Evolutionary conservation across 2,329 filamentous ascomycete species (phyloP).

Genomic region (Aspergillus floridensis): DNA sequence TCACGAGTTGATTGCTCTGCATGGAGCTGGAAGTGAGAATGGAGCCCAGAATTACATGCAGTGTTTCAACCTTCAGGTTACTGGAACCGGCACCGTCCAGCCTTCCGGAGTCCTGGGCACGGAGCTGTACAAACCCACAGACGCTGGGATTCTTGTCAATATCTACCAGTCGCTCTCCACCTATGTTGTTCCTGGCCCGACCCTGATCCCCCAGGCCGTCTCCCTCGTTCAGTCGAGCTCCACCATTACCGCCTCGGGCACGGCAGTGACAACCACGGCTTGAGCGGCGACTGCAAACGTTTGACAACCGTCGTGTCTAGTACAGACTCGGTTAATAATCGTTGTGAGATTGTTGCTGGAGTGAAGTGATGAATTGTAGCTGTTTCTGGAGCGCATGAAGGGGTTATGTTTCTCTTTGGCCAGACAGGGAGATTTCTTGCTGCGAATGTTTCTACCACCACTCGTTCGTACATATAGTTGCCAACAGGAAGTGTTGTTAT

Average conservation of each 20-base stretch:
- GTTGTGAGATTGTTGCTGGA: no score
- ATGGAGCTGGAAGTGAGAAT: constrained; percentile 41
- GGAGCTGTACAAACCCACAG: constrained; percentile 53
- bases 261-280: constrained; percentile 6
- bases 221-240: constrained; percentile 17
- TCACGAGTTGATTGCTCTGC: constrained; percentile 52
- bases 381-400: no score
- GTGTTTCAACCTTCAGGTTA: constrained; percentile 59
- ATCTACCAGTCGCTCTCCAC: constrained; percentile 44
- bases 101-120: constrained; percentile 50
- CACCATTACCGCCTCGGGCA: constrained; percentile 14
- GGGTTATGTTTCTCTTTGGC: no score
- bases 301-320: no score
- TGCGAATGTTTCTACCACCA: no score
- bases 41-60: constrained; percentile 53
- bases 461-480: no score
- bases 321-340: no score
- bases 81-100: constrained; percentile 47
- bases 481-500: no score
- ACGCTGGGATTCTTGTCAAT: constrained; percentile 58
- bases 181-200: constrained; percentile 18
- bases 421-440: no score
- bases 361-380: not conserved
- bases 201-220: constrained; percentile 13
- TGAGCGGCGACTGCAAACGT: not conserved